Evolutionary conservation across 1,284 basidiomycete species (phyloP), one percentile per base, ranked within the genome.

Genomic region (Paramarasmius palmivorus): DNA sequence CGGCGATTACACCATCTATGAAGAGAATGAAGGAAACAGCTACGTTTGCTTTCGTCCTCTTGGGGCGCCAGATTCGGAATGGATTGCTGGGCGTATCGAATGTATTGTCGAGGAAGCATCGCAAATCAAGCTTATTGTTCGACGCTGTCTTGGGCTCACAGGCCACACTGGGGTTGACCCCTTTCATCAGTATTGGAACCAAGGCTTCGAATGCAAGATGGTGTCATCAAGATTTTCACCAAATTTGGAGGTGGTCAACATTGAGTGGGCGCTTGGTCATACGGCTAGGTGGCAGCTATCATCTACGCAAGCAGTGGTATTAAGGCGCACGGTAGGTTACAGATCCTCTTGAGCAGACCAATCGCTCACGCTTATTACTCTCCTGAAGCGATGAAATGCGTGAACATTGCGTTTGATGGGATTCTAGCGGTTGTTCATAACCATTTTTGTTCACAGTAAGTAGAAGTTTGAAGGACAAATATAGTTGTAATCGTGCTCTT

Each of bases 1-100:
- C 7, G 46, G 45, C 26, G 22, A 39, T n/a, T 54, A 54, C 22
- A 42, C 52, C 17, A 36, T 54, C 10, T 46, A 37, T 15, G 42
- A 12, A 1, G 23, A 20, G 14, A 41, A 34, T 19, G 52, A n/a
- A 14, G 46, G 38, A 14, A 47, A 54, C 37, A 54, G 52, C 22
- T 49, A 32, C 32, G 22, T 54, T n/a, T 49, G 38, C n/a, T n/a
- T n/a, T n/a, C n/a, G n/a, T n/a, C n/a, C n/a, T 37, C 49, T 54
- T 34, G 35, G 14, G 22, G n/a, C 52, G 3, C 17, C 19, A 4
- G 1, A 50, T 6, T 22, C 38, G 4, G 20, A 22, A 17, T 54
- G 52, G 52, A 4, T n/a, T 3, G 46, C 52, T n/a, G 52, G 46
- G 32, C 52, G 47, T 12, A 54, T 54, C n/a, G 45, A 49, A 29